These are phyloP conservation scores for Colletotrichum sp. DNA, from an alignment of 2,329 filamentous ascomycete genomes.

Conservation along the genomic window DNA sequence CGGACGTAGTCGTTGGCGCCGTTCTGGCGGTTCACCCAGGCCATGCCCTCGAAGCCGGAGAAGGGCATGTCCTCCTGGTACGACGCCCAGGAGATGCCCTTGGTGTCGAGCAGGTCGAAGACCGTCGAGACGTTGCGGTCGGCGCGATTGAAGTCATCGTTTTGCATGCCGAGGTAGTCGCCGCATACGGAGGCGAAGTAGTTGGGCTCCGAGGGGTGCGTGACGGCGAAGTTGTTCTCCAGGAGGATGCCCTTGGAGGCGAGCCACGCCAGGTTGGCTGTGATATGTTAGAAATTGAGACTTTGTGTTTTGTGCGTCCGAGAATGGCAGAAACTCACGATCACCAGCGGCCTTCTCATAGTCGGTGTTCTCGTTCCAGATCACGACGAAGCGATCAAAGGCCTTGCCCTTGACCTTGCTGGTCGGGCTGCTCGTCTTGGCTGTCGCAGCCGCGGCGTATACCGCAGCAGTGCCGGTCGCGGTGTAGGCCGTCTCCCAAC, in stretches of 20 bases:
- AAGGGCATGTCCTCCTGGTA: slow-evolving; percentile 84
- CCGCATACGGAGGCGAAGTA: slow-evolving; percentile 67
- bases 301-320: rapidly evolving
- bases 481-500: slow-evolving; percentile 50
- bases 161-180: slow-evolving; percentile 68
- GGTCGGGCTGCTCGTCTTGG: slow-evolving; percentile 63
- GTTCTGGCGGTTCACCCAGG: slow-evolving; percentile 68
- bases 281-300: neutral
- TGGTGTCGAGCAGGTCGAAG: slow-evolving; percentile 71
- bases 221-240: slow-evolving; percentile 53
- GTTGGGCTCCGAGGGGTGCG: slow-evolving; percentile 72
- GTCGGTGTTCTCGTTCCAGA: slow-evolving; percentile 82
- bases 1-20: slow-evolving; percentile 79
- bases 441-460: slow-evolving; percentile 62
- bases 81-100: slow-evolving; percentile 69
- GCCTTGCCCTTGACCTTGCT: slow-evolving; percentile 72
- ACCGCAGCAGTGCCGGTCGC: slow-evolving; percentile 57
- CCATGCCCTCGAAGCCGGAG: slow-evolving; percentile 71
- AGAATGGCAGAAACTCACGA: slow-evolving; percentile 24
- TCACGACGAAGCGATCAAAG: slow-evolving; percentile 74
- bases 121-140: slow-evolving; percentile 68
- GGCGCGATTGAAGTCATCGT: slow-evolving; percentile 64
- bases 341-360: slow-evolving; percentile 70
- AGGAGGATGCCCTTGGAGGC: slow-evolving; percentile 34
- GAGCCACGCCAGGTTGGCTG: slow-evolving; percentile 31